Evolutionary conservation across 768 basidiomycete genomes (phyloP).

Genomic region (Hericium erinaceus): DNA sequence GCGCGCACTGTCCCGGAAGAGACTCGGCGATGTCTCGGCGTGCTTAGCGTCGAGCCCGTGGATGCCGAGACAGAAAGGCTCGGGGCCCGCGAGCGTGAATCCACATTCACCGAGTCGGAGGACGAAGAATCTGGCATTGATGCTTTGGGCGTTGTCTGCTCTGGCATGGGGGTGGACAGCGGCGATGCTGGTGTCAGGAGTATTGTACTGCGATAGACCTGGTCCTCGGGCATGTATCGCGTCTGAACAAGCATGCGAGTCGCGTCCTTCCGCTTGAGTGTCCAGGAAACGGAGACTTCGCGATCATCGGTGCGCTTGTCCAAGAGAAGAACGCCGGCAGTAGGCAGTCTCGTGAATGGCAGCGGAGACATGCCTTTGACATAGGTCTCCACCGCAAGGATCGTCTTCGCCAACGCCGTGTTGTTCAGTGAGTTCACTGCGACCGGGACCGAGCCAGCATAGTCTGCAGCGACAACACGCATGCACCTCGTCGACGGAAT

Average conservation of each 20-base stretch:
- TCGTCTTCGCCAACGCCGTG: slow-evolving; percentile 58
- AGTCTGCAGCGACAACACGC: slow-evolving; percentile 77
- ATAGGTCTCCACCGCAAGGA: slow-evolving; percentile 66
- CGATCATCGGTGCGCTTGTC: slow-evolving; percentile 43
- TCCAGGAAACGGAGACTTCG: slow-evolving; percentile 40
- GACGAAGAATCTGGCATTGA: background rate
- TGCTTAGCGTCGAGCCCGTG: slow-evolving; percentile 2
- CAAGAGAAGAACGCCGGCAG: slow-evolving; percentile 48
- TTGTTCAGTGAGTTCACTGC: slow-evolving; percentile 85
- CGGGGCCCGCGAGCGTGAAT: slow-evolving; percentile 2
- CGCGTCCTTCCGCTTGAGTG: slow-evolving; percentile 49
- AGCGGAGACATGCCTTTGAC: slow-evolving; percentile 57
- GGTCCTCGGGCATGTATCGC: slow-evolving; percentile 40
- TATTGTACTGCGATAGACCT: slow-evolving; percentile 42
- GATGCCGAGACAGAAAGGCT: slow-evolving; percentile 5
- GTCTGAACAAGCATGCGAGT: slow-evolving; percentile 46
- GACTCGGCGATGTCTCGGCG: slow-evolving; percentile 7
- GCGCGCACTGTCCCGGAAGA: slow-evolving; percentile 14
- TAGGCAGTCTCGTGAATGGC: slow-evolving; percentile 62
- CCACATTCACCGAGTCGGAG: slow-evolving; percentile 1
- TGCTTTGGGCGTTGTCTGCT: slow-evolving; percentile 1
- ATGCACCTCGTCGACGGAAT: slow-evolving; percentile 91
- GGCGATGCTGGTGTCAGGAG: slow-evolving; percentile 29
- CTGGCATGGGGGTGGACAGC: slow-evolving; percentile 1
- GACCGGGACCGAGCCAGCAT: slow-evolving; percentile 74